Evolutionary conservation across 2,329 filamentous ascomycete genomes (phyloP), one percentile per base, ranked within the genome.

Genomic region (Hymenoscyphus fraxineus): DNA sequence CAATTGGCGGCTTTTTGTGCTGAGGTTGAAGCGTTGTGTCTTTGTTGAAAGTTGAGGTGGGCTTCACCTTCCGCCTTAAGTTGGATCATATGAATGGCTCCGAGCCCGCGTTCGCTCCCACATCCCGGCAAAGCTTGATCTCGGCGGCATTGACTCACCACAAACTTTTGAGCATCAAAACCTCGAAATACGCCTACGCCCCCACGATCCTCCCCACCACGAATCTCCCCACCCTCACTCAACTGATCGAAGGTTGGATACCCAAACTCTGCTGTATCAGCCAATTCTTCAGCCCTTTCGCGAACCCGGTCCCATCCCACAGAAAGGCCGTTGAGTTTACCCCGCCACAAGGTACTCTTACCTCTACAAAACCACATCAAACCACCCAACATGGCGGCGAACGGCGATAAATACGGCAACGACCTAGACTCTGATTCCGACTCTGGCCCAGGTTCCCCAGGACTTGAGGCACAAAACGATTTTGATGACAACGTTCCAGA

Each of bases 341-440:
- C 63, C 63, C 63, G 57, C 63, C 63, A 65, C 54, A 61, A 58
- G 39, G 32, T 13, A 57, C 27, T 40, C 38, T 35, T 54, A 65
- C 51, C 63, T 54, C 62, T 35, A 39, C 65, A 60, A 66, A 58
- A 65, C 59, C 55, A 63, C 51, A 64, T 38, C 63, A 64, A 66
- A 68, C 66, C 61, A 68, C 62, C 67, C 71, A 75, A 56, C 65
- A 76, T 76, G 74, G 73, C 74, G 65, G 70, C 72, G 65, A 74
- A 76, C 80, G 83, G 81, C 75, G 86, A 90, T 76, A 88, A 86
- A 77, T 86, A 86, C 78, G 85, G 81, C 71, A 85, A 91, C 77
- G 88, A 91, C 74, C 84, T 92, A 73, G 89, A 92, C 75, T 89
- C 89, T 69, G 89, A 92, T 71, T 87, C 85, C 60, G 73, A 74